A percentile compares a stretch with the other conserved stretches of the same genome.
Evolutionary conservation across 345 rosid species (phyloP).

Genomic region (Lepidium africanum): DNA sequence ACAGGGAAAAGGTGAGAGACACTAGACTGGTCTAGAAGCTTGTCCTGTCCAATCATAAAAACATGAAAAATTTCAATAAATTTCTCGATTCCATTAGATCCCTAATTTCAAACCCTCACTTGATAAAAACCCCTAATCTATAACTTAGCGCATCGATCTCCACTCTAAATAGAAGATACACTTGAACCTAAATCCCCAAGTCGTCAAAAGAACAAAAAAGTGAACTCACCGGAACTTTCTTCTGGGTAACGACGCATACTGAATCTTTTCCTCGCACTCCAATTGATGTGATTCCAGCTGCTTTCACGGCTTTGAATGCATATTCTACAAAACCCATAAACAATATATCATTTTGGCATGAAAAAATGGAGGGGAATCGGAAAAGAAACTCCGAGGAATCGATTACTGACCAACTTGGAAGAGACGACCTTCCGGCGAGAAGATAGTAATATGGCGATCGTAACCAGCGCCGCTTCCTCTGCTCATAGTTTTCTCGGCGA

Average conservation of each 20-base stretch:
- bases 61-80: not conserved
- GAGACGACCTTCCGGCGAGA: constrained; percentile 89
- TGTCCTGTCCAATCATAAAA: constrained; percentile 51
- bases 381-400: not conserved
- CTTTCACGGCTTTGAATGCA: constrained; percentile 97
- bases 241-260: constrained; percentile 94
- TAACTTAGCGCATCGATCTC: not conserved
- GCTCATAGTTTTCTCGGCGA: constrained; percentile 39
- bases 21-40: constrained; percentile 96
- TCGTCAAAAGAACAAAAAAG: not conserved
- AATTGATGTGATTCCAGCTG: constrained; percentile 89
- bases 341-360: not conserved
- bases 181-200: not conserved
- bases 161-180: not conserved
- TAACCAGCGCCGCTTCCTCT: constrained; percentile 85
- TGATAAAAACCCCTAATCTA: not conserved
- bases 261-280: constrained; percentile 96
- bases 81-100: not conserved
- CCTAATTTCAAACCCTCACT: not conserved
- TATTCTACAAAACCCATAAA: constrained; percentile 44
- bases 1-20: constrained; percentile 89
- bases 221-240: constrained; percentile 90
- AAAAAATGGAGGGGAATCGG: not conserved
- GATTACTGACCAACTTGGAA: constrained; percentile 67
- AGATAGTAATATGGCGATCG: constrained; percentile 85